Evolutionary conservation across 768 basidiomycete species (phyloP).

Genomic region (Tricholomella constricta): DNA sequence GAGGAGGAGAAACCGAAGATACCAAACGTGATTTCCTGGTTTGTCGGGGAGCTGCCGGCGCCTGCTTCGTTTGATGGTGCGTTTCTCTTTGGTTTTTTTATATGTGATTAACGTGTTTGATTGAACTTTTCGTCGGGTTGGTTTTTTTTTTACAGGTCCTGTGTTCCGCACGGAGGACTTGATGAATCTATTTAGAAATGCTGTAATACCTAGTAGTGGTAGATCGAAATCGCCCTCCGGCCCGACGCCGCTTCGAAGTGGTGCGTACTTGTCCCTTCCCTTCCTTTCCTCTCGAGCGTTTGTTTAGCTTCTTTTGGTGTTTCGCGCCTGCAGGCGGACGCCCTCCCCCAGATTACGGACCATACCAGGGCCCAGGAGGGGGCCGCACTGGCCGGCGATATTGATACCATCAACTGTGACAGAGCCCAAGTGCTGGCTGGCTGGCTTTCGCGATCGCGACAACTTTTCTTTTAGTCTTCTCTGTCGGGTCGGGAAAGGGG

Average conservation of each 20-base stretch:
- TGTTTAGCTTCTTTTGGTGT: not conserved
- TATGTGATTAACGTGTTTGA: not conserved
- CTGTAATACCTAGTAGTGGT: conserved; percentile 70
- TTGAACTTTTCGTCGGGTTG: no score
- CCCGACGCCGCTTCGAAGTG: conserved; percentile 50
- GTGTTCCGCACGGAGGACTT: conserved; percentile 89
- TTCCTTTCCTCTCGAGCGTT: not conserved
- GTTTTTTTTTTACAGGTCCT: conserved; percentile 58
- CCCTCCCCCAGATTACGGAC: conserved; percentile 85
- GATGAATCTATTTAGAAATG: conserved; percentile 81
- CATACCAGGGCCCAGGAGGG: conserved; percentile 73
- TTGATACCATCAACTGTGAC: conserved; percentile 4
- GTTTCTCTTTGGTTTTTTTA: conserved; percentile 25
- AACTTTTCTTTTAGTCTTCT: not conserved
- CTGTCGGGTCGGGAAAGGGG: not conserved
- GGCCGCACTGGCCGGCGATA: conserved; percentile 30
- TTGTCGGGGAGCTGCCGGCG: conserved; percentile 52
- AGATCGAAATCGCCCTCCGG: conserved; percentile 62
- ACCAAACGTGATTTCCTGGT: conserved; percentile 17
- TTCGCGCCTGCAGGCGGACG: conserved; percentile 50
- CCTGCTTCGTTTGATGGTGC: conserved; percentile 81
- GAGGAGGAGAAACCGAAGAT: conserved; percentile 16
- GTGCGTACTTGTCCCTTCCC: conserved; percentile 32
- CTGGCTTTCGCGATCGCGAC: not conserved
- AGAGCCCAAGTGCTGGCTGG: not conserved